Evolutionary conservation across 1,139 yeast genomes (phyloP), one percentile per base, ranked within the genome.

Genomic region (Yamadazyma songkhlaensis): DNA sequence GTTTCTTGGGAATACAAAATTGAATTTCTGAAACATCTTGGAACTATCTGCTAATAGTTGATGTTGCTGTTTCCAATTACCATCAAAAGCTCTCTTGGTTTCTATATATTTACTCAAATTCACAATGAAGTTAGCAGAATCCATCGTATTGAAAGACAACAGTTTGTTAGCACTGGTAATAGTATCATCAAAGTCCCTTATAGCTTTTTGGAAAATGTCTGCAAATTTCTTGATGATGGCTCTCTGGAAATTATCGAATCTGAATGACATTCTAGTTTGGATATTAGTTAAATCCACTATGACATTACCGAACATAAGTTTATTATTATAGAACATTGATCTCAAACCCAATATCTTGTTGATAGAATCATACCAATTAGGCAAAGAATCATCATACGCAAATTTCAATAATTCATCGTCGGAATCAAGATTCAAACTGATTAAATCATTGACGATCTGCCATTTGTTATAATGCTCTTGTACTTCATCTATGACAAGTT

Each of bases 231-330:
- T 47, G 6, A 77, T 44, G 3, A 83, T 52, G 1, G 67, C 72
- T 30, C 60, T 67, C 45, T 80, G 84, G 74, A 85, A 81, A 1
- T 55, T 47, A 38, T 79, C 85, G 57, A 77, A 84, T 48, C 74
- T 77, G 4, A 79, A 55, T 30, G 67, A 68, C 9, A 81, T 70
- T 36, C 79, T 63, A 1, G 74, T 59, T 47, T 81, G 84, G 1
- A 82, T 81, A 12, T 72, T 71, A 4, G 72, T 64, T 50, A 72
- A 80, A 32, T 75, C 68, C 14, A 70, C 48, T 10, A 69, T 47
- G 46, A 21, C 77, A 45, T 2, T 57, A 44, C 0, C 84, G 81
- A 55, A 79, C 64, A 5, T n/a, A 12, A 32, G 39, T 10, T 29
- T 74, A 7, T 74, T 59, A 2, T 75, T 67, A 42, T 84, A 89